These are phyloP conservation scores for Eimeria acervulina DNA, from an alignment of 169 alveolate species.

Conservation along the genomic window DNA sequence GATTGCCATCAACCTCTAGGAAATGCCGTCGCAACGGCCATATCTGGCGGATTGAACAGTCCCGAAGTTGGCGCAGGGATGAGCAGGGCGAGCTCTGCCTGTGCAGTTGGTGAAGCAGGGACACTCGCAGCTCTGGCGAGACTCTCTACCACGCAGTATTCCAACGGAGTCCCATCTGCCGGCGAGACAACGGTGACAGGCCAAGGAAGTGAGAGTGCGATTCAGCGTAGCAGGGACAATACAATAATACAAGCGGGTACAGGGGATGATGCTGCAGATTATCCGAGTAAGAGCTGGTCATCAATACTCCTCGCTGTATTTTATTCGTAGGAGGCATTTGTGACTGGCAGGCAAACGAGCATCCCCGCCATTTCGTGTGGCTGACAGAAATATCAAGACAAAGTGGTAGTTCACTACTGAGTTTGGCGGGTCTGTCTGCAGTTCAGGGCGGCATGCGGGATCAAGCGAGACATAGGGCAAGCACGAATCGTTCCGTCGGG, in stretches of 20 bases:
- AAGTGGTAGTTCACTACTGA: neutral
- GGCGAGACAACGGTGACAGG: neutral
- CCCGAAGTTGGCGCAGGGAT: neutral
- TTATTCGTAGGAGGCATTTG: neutral
- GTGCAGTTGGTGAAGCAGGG: neutral
- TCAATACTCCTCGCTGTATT: neutral
- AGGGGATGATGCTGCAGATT: neutral
- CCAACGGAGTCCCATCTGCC: neutral
- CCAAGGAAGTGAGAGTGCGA: neutral
- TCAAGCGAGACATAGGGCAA: neutral
- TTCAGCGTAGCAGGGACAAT: neutral
- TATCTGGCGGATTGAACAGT: neutral
- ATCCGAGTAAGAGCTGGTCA: neutral
- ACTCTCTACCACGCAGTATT: neutral
- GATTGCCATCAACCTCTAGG: neutral
- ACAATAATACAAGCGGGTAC: neutral
- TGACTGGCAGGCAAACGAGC: neutral
- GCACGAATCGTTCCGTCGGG: neutral
- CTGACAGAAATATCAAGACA: neutral
- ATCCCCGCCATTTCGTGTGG: neutral
- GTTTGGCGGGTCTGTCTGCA: neutral
- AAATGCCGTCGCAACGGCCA: neutral
- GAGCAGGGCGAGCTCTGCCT: neutral
- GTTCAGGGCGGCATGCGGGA: neutral
- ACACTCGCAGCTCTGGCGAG: neutral